Conservation (phyloP, 352 stramenopile genomes). For the Paralagenidium karlingii region DNA sequence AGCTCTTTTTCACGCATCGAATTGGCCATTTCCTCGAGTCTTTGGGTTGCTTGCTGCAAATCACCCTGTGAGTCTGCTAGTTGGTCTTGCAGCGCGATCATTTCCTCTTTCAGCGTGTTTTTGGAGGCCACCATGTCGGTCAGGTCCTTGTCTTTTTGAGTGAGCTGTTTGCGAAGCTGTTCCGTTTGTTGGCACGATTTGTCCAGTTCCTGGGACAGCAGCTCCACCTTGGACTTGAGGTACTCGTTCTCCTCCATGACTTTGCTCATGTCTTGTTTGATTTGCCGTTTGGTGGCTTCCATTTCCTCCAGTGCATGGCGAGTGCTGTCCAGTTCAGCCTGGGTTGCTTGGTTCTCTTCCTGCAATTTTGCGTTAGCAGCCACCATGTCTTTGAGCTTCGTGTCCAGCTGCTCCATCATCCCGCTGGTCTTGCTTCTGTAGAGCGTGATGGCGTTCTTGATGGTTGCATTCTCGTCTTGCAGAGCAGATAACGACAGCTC, state of each 20-base stretch:
- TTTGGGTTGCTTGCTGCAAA: constrained; percentile 47
- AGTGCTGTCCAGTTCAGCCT: too few species aligned
- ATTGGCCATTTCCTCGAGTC: constrained; percentile 45
- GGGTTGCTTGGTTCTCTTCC: not conserved
- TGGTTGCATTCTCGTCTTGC: too few species aligned
- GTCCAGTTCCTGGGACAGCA: constrained; percentile 46
- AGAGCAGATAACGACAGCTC: constrained; percentile 23
- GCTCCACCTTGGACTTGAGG: constrained; percentile 52
- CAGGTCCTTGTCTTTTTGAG: constrained; percentile 56
- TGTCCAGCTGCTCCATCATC: not conserved
- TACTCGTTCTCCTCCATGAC: constrained; percentile 48
- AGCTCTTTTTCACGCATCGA: constrained; percentile 44
- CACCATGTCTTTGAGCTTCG: not conserved
- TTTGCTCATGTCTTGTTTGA: constrained; percentile 2
- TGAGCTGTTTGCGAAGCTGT: constrained; percentile 15
- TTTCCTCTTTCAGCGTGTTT: constrained; percentile 35
- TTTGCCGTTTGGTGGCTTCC: not conserved
- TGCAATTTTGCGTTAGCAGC: not conserved
- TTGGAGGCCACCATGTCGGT: constrained; percentile 50
- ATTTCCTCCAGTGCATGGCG: too few species aligned
- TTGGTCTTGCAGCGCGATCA: constrained; percentile 52
- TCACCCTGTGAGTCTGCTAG: constrained; percentile 45
- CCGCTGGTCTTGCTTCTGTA: constrained; percentile 3
- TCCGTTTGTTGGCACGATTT: constrained; percentile 20
- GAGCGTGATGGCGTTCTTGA: constrained; percentile 20